Conservation (phyloP, 306 rosid species). For the Biancaea sappan region DNA sequence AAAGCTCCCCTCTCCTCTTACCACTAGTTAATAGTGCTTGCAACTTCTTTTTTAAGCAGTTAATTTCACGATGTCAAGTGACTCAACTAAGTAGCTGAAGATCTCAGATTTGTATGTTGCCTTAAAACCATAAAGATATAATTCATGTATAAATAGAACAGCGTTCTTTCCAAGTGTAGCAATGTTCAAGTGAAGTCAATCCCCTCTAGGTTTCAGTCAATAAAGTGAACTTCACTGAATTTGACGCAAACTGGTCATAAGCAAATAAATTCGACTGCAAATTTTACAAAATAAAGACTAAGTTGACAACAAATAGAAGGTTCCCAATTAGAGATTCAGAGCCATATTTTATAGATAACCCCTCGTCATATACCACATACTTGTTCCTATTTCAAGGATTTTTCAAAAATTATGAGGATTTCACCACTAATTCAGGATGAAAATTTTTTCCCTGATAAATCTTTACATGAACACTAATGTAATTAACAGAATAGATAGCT, state of each 20-base stretch:
- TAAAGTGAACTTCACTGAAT: neutral
- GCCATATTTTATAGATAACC: constrained; percentile 11
- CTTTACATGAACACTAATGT: neutral
- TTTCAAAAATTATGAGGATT: constrained; percentile 2
- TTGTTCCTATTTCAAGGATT: neutral
- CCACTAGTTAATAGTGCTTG: neutral
- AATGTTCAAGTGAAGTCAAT: constrained; percentile 7
- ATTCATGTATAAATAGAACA: neutral
- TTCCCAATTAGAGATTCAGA: neutral
- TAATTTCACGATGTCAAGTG: constrained; percentile 22
- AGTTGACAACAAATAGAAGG: neutral
- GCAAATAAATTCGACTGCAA: constrained; percentile 21
- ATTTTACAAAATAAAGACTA: constrained; percentile 8
- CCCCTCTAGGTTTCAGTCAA: constrained; percentile 1
- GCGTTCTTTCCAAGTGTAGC: neutral
- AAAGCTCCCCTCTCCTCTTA: constrained; percentile 13
- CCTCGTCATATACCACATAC: constrained; percentile 1
- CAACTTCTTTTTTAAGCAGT: neutral
- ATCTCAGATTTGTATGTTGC: constrained; percentile 9
- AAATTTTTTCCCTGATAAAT: constrained; percentile 11
- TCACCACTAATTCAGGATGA: neutral
- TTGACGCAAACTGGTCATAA: constrained; percentile 20
- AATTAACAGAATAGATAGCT: constrained; percentile 10
- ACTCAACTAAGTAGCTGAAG: neutral
- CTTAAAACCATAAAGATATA: constrained; percentile 20